Conservation (phyloP, 345 rosid species). For the Cardamine occulta region DNA sequence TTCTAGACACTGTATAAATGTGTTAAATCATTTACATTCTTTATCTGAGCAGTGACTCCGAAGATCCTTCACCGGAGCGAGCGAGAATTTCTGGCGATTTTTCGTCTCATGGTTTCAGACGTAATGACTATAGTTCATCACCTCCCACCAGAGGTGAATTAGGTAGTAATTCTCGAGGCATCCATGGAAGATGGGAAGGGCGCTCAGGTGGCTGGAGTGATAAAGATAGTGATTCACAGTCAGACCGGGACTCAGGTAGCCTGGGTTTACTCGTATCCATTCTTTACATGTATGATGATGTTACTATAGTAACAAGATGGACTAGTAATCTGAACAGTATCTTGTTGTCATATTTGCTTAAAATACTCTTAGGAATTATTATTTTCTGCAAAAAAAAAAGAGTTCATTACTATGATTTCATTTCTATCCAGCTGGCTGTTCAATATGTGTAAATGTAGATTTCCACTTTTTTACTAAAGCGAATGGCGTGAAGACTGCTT, state of each 20-base stretch:
- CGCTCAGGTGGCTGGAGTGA: constrained; percentile 82
- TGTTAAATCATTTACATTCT: constrained; percentile 19
- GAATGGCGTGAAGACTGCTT: constrained; percentile 6
- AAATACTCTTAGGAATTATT: constrained; percentile 2
- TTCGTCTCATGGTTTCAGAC: constrained; percentile 60
- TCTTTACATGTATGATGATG: constrained; percentile 27
- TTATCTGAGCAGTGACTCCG: constrained; percentile 58
- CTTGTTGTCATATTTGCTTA: constrained; percentile 15
- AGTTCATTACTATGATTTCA: constrained; percentile 9
- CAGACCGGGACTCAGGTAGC: constrained; percentile 80
- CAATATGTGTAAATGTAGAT: constrained; percentile 17
- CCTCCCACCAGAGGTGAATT: constrained; percentile 84
- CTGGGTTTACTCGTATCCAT: constrained; percentile 22
- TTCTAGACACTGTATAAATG: neutral
- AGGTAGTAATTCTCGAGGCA: constrained; percentile 56
- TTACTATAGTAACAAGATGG: constrained; percentile 22
- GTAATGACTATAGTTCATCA: constrained; percentile 84
- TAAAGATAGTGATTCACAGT: constrained; percentile 71
- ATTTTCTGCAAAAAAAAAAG: neutral
- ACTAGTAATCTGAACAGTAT: constrained; percentile 23
- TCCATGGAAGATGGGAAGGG: constrained; percentile 85
- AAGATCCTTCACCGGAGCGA: constrained; percentile 66
- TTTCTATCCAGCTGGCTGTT: constrained; percentile 29
- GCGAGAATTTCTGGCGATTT: constrained; percentile 61
- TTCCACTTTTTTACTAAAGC: neutral